Conservation (phyloP, 1,284 basidiomycete species). For the Apiotrichum laibachii region DNA sequence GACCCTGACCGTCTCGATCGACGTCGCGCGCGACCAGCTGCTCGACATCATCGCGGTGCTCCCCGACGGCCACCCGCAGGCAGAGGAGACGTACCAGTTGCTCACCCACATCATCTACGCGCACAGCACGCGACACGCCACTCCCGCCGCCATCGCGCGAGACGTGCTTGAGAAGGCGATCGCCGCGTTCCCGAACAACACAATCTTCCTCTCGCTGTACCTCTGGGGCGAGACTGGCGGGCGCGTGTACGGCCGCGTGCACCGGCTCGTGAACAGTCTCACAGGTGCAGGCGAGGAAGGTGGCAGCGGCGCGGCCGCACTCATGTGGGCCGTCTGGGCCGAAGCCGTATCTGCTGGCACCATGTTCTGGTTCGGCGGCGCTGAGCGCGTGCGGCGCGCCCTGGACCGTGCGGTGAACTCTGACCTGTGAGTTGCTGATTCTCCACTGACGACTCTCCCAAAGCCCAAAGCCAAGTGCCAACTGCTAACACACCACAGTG, state of each 20-base stretch:
- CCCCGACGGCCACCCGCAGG: constrained; percentile 28
- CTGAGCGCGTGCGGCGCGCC: constrained; percentile 41
- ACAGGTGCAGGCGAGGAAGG: constrained; percentile 17
- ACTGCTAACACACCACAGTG: constrained; percentile 9
- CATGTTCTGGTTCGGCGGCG: constrained; percentile 44
- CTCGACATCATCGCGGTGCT: constrained; percentile 15
- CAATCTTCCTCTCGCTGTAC: constrained; percentile 51
- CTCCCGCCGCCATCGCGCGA: constrained; percentile 40
- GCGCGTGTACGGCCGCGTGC: constrained; percentile 51
- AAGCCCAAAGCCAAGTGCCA: no score
- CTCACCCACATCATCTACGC: constrained; percentile 46
- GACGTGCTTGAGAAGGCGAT: constrained; percentile 49
- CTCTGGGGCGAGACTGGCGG: constrained; percentile 49
- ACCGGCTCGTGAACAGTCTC: constrained; percentile 36
- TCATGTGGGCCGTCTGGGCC: constrained; percentile 49
- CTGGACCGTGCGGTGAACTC: constrained; percentile 43
- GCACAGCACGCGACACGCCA: constrained; percentile 34
- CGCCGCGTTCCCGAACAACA: constrained; percentile 51
- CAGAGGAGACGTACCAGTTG: constrained; percentile 48
- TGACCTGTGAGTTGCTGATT: constrained; percentile 29
- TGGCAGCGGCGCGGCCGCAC: constrained; percentile 26
- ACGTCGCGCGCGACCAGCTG: constrained; percentile 20
- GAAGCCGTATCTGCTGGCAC: constrained; percentile 32
- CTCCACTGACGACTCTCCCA: no score
- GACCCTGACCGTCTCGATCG: constrained; percentile 30